Evolutionary conservation across 2,329 filamentous ascomycete genomes (phyloP).

Genomic region (Fusarium pseudograminearum): DNA sequence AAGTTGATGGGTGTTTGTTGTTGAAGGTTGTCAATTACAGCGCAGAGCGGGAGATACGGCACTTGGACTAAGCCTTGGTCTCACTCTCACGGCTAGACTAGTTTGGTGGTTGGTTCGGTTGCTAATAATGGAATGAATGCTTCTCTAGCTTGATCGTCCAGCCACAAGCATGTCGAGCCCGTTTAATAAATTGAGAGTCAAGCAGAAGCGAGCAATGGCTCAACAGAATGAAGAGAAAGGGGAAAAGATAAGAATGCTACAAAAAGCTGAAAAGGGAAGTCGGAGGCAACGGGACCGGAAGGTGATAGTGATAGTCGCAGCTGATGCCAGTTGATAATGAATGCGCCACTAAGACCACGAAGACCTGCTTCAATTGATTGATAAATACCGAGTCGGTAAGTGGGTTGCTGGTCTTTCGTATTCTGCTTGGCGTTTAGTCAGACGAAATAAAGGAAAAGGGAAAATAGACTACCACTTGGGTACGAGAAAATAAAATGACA

Average conservation of each 20-base stretch:
- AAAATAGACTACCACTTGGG: slow-evolving; percentile 39
- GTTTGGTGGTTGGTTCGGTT: slow-evolving; percentile 32
- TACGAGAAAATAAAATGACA: slow-evolving; percentile 26
- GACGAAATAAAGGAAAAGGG: slow-evolving; percentile 17
- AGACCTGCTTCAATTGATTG: slow-evolving; percentile 42
- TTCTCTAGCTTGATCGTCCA: slow-evolving; percentile 37
- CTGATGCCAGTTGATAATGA: slow-evolving; percentile 35
- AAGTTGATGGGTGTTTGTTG: slow-evolving; percentile 14
- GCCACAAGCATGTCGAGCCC: slow-evolving; percentile 40
- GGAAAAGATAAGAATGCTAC: not conserved
- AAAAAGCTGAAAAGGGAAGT: slow-evolving; percentile 22
- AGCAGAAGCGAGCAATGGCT: slow-evolving; percentile 27
- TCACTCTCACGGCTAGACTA: slow-evolving; percentile 34
- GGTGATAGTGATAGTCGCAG: slow-evolving; percentile 30
- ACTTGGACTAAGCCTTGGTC: slow-evolving; percentile 15
- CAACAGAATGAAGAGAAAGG: slow-evolving; percentile 27
- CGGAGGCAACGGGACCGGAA: slow-evolving; percentile 19
- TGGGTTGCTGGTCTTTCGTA: slow-evolving; percentile 18
- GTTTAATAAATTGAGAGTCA: slow-evolving; percentile 15
- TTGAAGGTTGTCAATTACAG: slow-evolving; percentile 15
- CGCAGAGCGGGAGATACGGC: slow-evolving; percentile 23
- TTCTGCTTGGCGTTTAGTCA: slow-evolving; percentile 22
- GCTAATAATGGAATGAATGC: slow-evolving; percentile 36
- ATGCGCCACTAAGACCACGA: slow-evolving; percentile 37
- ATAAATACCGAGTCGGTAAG: not conserved